Conservation (phyloP, 495 filamentous ascomycete species). For the Venustampulla echinocandica region DNA sequence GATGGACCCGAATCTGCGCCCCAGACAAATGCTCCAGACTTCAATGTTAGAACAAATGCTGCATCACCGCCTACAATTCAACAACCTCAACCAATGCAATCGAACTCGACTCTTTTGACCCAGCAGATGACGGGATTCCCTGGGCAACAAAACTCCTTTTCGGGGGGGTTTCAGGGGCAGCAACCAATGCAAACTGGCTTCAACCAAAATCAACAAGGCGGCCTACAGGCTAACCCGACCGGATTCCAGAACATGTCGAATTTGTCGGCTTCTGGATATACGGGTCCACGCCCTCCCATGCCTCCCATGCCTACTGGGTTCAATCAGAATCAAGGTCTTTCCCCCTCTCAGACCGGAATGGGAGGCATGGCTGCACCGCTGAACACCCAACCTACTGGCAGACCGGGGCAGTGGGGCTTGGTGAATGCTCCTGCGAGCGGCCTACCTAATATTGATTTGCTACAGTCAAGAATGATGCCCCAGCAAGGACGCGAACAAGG, state of each 20-base stretch:
- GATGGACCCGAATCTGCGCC: slow-evolving; percentile 44
- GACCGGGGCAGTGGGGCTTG: slow-evolving; percentile 95
- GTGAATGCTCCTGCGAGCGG: slow-evolving; percentile 89
- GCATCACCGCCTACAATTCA: slow-evolving; percentile 65
- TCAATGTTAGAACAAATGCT: slow-evolving; percentile 58
- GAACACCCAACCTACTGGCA: slow-evolving; percentile 89
- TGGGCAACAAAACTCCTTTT: slow-evolving; percentile 32
- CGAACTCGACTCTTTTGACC: slow-evolving; percentile 65
- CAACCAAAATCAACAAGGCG: slow-evolving; percentile 44
- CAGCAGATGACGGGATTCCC: slow-evolving; percentile 69
- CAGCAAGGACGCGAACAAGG: slow-evolving; percentile 88
- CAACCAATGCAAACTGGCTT: slow-evolving; percentile 63
- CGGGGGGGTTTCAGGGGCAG: slow-evolving; percentile 14
- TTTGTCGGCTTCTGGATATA: slow-evolving; percentile 52
- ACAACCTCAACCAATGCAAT: slow-evolving; percentile 75
- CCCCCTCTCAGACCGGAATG: slow-evolving; percentile 51
- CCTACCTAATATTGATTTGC: slow-evolving; percentile 83
- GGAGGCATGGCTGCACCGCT: slow-evolving; percentile 50
- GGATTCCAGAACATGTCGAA: slow-evolving; percentile 40
- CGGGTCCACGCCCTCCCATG: slow-evolving; percentile 78
- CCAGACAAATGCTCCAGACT: slow-evolving; percentile 69
- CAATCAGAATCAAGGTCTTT: slow-evolving; percentile 46
- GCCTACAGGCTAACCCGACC: slow-evolving; percentile 50
- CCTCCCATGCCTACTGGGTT: slow-evolving; percentile 91
- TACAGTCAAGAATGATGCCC: slow-evolving; percentile 97